Conservation (phyloP, 1,139 yeast species). For the Blastobotrys aristatus region DNA sequence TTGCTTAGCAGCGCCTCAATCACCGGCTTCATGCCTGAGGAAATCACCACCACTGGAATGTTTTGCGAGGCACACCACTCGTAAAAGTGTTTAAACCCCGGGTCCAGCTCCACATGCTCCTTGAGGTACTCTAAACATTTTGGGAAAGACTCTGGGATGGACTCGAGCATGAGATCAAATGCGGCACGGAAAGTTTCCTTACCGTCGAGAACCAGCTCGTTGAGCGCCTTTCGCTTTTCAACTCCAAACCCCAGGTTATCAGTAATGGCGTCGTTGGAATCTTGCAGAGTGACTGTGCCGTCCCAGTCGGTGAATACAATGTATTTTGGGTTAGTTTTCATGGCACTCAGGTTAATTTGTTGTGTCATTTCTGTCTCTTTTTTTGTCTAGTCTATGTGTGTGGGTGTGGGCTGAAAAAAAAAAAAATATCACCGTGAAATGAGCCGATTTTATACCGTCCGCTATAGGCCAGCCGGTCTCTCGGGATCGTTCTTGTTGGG, state of each 20-base stretch:
- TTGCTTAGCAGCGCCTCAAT: slow-evolving; percentile 69
- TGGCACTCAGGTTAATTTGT: slow-evolving; percentile 33
- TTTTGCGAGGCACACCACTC: slow-evolving; percentile 66
- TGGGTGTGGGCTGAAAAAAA: background rate
- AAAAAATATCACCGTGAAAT: too few species aligned
- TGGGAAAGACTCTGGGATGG: slow-evolving; percentile 69
- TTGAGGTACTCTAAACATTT: slow-evolving; percentile 62
- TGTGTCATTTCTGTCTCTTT: background rate
- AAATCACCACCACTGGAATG: slow-evolving; percentile 70
- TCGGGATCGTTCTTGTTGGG: too few species aligned
- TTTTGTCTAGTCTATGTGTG: background rate
- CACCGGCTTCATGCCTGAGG: slow-evolving; percentile 91
- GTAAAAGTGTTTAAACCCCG: slow-evolving; percentile 81
- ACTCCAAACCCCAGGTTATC: slow-evolving; percentile 85
- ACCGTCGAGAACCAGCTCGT: slow-evolving; percentile 70
- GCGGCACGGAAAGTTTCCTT: slow-evolving; percentile 66
- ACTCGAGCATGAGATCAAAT: slow-evolving; percentile 76
- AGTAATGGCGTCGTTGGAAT: slow-evolving; percentile 86
- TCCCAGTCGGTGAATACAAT: slow-evolving; percentile 96
- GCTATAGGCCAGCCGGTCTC: too few species aligned
- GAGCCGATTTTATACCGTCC: too few species aligned
- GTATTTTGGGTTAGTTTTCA: slow-evolving; percentile 45
- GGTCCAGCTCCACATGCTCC: slow-evolving; percentile 66
- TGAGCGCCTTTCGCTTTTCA: slow-evolving; percentile 58
- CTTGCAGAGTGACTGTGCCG: slow-evolving; percentile 91